A percentile compares a stretch with the other conserved stretches of the same genome.
phyloP scores from a whole-genome alignment of 2,329 filamentous ascomycete species.

The Diaporthe eres region DNA sequence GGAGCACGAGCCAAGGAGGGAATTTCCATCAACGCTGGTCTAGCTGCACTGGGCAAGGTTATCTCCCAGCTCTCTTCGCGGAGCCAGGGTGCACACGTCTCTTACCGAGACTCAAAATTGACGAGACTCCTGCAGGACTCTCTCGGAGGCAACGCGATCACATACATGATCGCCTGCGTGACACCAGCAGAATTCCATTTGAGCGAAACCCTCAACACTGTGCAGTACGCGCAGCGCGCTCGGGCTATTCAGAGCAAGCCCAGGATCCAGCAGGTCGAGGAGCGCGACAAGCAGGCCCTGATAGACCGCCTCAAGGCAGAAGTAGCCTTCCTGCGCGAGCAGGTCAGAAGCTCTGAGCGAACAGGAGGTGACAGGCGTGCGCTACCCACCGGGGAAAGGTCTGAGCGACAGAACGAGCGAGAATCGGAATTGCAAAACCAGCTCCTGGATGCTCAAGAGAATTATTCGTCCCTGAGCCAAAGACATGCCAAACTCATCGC shows the following conservation, averaged over 20 bases:
- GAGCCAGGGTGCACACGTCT: conserved; percentile 89
- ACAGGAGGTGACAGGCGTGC: conserved; percentile 69
- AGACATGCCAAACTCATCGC: conserved; percentile 96
- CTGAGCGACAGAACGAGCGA: conserved; percentile 84
- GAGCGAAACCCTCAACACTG: conserved; percentile 96
- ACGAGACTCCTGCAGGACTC: conserved; percentile 97
- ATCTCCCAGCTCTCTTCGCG: conserved; percentile 97
- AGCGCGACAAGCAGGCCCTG: conserved; percentile 92
- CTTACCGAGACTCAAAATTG: conserved; percentile 97
- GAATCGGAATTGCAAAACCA: conserved; percentile 95
- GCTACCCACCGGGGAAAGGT: conserved; percentile 74
- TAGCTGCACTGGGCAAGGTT: conserved; percentile 96
- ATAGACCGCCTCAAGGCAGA: conserved; percentile 96
- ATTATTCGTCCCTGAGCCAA: conserved; percentile 90
- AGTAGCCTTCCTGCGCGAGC: conserved; percentile 92
- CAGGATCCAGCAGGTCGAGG: conserved; percentile 93
- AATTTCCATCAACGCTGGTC: conserved; percentile 97
- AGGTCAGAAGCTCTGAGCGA: conserved; percentile 87
- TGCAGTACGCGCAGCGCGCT: conserved; percentile 96
- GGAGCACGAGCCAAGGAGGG: conserved; percentile 95
- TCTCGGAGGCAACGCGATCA: conserved; percentile 95
- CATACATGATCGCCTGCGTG: conserved; percentile 99
- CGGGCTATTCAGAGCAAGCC: conserved; percentile 98
- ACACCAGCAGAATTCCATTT: conserved; percentile 97
- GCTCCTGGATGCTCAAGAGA: conserved; percentile 92